Percentiles rank a stretch among this genome's conserved stretches.
phyloP scores from a whole-genome alignment of 2,329 filamentous ascomycete species.

The Alternaria rosae region DNA sequence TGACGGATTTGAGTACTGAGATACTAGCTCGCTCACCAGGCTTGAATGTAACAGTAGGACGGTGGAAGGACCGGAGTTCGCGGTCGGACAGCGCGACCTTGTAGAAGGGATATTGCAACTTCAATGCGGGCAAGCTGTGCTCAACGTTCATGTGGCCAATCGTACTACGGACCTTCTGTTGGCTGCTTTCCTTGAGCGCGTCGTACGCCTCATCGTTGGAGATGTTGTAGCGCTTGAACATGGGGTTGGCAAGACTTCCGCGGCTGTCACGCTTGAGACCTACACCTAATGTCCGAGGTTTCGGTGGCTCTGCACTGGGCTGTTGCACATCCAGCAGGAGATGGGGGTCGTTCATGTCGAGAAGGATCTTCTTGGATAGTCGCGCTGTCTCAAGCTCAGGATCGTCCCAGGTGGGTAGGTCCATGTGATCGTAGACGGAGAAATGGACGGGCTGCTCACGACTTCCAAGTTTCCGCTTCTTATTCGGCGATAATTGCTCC shows the following conservation, averaged over 20 bases:
- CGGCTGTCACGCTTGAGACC: slow-evolving; percentile 73
- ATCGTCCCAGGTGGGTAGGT: slow-evolving; percentile 75
- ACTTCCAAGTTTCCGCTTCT: slow-evolving; percentile 68
- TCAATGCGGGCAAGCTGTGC: slow-evolving; percentile 89
- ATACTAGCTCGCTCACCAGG: slow-evolving; percentile 75
- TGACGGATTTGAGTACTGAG: slow-evolving; percentile 71
- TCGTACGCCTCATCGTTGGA: slow-evolving; percentile 98
- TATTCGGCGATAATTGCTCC: slow-evolving; percentile 52
- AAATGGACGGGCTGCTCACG: slow-evolving; percentile 34
- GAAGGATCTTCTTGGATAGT: slow-evolving; percentile 77
- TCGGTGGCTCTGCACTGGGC: slow-evolving; percentile 68
- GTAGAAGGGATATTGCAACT: slow-evolving; percentile 95
- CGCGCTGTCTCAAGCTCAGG: slow-evolving; percentile 76
- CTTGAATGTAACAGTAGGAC: slow-evolving; percentile 77
- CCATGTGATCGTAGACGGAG: slow-evolving; percentile 47
- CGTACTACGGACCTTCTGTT: slow-evolving; percentile 92
- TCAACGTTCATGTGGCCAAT: slow-evolving; percentile 92
- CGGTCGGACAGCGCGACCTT: slow-evolving; percentile 78
- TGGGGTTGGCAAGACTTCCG: slow-evolving; percentile 73
- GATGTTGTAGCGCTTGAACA: slow-evolving; percentile 87
- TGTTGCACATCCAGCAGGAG: slow-evolving; percentile 83
- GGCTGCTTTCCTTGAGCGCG: slow-evolving; percentile 93
- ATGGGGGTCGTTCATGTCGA: slow-evolving; percentile 88
- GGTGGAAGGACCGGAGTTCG: slow-evolving; percentile 82
- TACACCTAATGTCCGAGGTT: slow-evolving; percentile 56